Evolutionary conservation across 768 basidiomycete species (phyloP).

Genomic region (Macrolepiota fuliginosa): DNA sequence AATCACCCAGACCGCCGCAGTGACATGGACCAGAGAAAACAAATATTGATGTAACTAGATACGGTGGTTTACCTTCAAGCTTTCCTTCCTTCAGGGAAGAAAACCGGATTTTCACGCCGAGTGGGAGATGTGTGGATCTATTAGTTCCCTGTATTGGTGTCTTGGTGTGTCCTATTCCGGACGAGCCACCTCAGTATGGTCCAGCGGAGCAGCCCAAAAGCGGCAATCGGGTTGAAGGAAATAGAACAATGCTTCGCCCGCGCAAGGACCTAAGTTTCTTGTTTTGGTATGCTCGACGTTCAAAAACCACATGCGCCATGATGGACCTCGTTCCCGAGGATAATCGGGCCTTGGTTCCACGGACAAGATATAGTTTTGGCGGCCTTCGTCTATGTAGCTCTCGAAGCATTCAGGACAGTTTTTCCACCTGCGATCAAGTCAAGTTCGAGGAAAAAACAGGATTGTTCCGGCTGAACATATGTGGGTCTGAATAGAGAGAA

Average conservation of each 20-base stretch:
- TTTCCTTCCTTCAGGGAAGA: neutral
- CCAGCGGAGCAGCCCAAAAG: neutral
- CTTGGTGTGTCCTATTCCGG: neutral
- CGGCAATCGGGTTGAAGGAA: neutral
- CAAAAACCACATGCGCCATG: neutral
- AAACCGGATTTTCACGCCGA: neutral
- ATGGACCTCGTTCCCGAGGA: constrained; percentile 12
- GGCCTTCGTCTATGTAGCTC: neutral
- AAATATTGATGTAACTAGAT: neutral
- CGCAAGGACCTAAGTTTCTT: neutral
- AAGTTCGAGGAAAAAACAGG: neutral
- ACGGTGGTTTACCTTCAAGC: neutral
- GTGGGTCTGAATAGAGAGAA: neutral
- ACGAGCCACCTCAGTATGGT: neutral
- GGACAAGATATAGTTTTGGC: neutral
- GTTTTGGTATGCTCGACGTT: neutral
- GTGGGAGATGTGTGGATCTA: constrained; percentile 3
- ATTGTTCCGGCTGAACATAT: neutral
- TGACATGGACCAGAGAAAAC: neutral
- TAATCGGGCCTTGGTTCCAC: neutral
- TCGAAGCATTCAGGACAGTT: neutral
- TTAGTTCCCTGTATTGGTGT: neutral
- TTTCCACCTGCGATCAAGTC: neutral
- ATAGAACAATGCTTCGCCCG: neutral
- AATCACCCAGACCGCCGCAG: neutral